Conservation (phyloP, 2,329 filamentous ascomycete species). For the Zymoseptoria brevis region DNA sequence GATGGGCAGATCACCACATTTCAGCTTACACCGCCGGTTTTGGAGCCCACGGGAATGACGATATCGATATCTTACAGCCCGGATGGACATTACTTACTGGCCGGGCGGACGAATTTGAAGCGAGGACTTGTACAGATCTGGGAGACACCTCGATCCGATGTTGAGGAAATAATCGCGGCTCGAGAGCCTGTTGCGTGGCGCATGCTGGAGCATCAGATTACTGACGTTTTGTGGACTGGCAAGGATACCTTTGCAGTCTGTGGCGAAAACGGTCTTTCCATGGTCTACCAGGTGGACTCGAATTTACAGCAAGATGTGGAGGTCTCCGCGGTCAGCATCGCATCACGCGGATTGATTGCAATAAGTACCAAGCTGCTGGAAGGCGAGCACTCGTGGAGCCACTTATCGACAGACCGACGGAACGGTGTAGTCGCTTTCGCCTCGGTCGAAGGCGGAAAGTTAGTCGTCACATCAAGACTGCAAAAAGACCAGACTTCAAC, state of each 20-base stretch:
- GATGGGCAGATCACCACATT: constrained; percentile 16
- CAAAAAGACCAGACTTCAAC: not conserved
- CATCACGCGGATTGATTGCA: constrained; percentile 13
- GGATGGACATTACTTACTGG: constrained; percentile 24
- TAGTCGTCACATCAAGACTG: constrained; percentile 28
- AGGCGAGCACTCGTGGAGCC: constrained; percentile 16
- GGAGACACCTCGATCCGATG: constrained; percentile 9
- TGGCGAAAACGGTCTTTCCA: constrained; percentile 29
- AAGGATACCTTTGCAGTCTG: constrained; percentile 38
- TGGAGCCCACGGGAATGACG: constrained; percentile 24
- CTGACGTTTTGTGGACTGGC: constrained; percentile 39
- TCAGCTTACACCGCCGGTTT: constrained; percentile 15
- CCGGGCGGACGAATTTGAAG: constrained; percentile 23
- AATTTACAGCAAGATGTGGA: constrained; percentile 7
- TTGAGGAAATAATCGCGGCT: constrained; percentile 3
- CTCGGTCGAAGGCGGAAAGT: constrained; percentile 18
- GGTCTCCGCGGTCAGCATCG: constrained; percentile 5
- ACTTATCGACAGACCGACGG: constrained; percentile 31
- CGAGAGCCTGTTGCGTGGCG: constrained; percentile 34
- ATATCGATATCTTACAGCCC: constrained; percentile 26
- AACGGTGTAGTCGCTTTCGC: constrained; percentile 30
- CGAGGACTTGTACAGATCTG: constrained; percentile 28
- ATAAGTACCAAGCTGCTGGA: constrained; percentile 11
- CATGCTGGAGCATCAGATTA: constrained; percentile 34
- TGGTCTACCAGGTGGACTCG: constrained; percentile 15